Evolutionary conservation across 2,329 filamentous ascomycete species (phyloP).

Genomic region (Hymenoscyphus fructigenus): DNA sequence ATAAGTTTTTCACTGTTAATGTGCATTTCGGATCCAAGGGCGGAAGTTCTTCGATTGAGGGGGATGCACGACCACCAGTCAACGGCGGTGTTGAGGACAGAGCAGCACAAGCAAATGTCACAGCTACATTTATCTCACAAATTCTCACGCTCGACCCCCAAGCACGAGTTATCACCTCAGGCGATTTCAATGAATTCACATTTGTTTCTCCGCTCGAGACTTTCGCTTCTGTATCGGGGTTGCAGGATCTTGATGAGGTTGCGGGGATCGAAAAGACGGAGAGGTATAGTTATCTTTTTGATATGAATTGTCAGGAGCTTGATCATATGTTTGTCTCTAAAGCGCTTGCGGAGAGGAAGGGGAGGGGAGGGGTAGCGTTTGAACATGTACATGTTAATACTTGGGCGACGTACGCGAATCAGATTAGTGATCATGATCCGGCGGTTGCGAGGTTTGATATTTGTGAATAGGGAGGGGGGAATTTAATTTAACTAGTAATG

Average conservation of each 20-base stretch:
- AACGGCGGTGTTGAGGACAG: constrained; percentile 63
- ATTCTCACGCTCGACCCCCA: constrained; percentile 56
- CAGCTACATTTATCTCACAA: constrained; percentile 55
- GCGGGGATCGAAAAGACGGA: constrained; percentile 52
- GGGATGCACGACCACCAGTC: constrained; percentile 64
- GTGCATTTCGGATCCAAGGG: constrained; percentile 69
- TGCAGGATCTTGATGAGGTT: constrained; percentile 63
- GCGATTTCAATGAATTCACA: constrained; percentile 73
- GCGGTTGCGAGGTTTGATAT: constrained; percentile 63
- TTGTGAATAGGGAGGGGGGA: constrained; percentile 45
- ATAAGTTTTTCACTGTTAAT: constrained; percentile 69
- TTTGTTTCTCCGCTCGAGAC: constrained; percentile 58
- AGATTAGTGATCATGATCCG: constrained; percentile 69
- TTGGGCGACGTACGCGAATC: constrained; percentile 57
- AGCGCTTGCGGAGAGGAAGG: constrained; percentile 42
- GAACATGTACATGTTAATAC: constrained; percentile 73
- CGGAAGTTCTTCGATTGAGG: constrained; percentile 62
- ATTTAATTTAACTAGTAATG: no score
- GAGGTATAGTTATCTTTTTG: constrained; percentile 70
- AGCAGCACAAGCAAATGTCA: constrained; percentile 55
- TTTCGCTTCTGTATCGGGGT: constrained; percentile 53
- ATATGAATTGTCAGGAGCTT: constrained; percentile 67
- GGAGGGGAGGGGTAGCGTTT: no score
- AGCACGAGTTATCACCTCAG: constrained; percentile 59
- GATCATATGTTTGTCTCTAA: constrained; percentile 65